phyloP scores from a whole-genome alignment of 257 asterid genomes.

The Solanum raphanifolium region DNA sequence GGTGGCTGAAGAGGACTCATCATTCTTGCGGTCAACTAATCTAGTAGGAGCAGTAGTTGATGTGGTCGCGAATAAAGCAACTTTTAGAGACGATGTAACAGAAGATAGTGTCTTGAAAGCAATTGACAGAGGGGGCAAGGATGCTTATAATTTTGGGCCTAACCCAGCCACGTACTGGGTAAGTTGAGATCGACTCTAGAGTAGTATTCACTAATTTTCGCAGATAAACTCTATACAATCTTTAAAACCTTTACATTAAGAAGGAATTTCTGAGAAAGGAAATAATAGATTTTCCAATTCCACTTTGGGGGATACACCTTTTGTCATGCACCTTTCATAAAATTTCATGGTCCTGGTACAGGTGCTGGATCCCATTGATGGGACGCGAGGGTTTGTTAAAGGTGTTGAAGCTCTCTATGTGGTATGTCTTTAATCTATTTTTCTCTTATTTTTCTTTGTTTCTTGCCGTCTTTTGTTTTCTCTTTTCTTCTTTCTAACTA shows the following conservation, averaged over 20 bases:
- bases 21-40: constrained; percentile 65
- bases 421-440: constrained; percentile 42
- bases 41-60: constrained; percentile 54
- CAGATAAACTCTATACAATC: background rate
- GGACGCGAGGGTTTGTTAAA: constrained; percentile 89
- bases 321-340: background rate
- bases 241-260: background rate
- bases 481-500: background rate
- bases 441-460: background rate
- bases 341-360: constrained; percentile 17
- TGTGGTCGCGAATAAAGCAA: constrained; percentile 41
- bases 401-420: constrained; percentile 85
- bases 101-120: constrained; percentile 54
- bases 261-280: background rate
- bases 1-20: constrained; percentile 96
- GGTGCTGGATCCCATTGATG: constrained; percentile 97
- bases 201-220: background rate
- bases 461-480: background rate
- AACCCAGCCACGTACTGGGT: constrained; percentile 88
- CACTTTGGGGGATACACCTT: background rate
- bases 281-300: background rate
- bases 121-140: constrained; percentile 90
- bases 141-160: constrained; percentile 53
- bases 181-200: constrained; percentile 9
- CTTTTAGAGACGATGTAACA: constrained; percentile 23